A percentile compares a stretch with the other conserved stretches of the same genome.
phyloP scores from a whole-genome alignment of 169 alveolate genomes.

The Plasmodium vinckei region DNA sequence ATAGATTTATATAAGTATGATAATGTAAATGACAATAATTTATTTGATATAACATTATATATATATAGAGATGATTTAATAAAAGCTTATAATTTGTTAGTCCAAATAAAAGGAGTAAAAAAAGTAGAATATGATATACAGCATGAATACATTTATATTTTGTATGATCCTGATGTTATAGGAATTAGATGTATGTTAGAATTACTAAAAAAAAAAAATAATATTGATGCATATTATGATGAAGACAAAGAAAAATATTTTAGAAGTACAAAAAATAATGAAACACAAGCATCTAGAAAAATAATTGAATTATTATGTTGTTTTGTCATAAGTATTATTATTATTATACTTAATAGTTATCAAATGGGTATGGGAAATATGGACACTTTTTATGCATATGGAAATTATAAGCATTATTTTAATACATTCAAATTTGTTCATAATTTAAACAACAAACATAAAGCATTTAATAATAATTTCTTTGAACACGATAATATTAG shows the following conservation, averaged over 20 bases:
- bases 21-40: conserved; percentile 13
- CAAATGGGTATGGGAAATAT: conserved; percentile 71
- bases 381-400: conserved; percentile 49
- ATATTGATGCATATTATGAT: conserved; percentile 75
- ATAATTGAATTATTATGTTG: conserved; percentile 55
- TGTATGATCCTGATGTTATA: conserved; percentile 61
- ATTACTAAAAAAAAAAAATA: conserved; percentile 47
- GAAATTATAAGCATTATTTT: conserved; percentile 21
- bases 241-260: conserved; percentile 74
- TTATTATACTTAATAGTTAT: conserved; percentile 52
- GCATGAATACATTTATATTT: conserved; percentile 51
- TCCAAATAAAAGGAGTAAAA: conserved; percentile 45
- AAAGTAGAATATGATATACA: conserved; percentile 63
- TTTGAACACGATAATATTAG: neutral
- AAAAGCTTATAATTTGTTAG: conserved; percentile 56
- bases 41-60: conserved; percentile 61
- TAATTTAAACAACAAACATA: neutral
- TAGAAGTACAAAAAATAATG: conserved; percentile 57
- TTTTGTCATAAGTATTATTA: conserved; percentile 40
- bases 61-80: conserved; percentile 61
- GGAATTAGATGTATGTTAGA: conserved; percentile 63
- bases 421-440: conserved; percentile 5
- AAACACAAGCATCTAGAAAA: conserved; percentile 37
- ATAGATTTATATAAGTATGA: conserved; percentile 65
- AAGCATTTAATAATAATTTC: neutral